phyloP scores from a whole-genome alignment of 106 monocot species.

The Alisma plantagoaquatica region DNA sequence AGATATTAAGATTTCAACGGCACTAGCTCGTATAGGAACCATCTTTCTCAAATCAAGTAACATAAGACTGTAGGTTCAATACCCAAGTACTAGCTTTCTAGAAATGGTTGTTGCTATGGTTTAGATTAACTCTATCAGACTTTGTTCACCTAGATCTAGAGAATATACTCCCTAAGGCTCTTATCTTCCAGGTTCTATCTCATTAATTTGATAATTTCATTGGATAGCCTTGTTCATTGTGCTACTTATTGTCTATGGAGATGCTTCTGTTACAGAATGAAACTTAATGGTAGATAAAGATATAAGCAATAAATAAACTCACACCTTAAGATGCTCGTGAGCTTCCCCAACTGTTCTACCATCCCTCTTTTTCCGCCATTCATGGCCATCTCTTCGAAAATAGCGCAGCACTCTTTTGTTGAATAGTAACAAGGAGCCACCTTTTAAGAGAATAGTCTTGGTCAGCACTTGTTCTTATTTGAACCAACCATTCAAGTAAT shows the following conservation, averaged over 20 bases:
- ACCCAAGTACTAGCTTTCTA: not conserved
- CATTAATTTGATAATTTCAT: too few relatives aligned
- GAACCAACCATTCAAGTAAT: not conserved
- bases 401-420: constrained; percentile 55
- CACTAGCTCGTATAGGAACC: not conserved
- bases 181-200: too few relatives aligned
- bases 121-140: too few relatives aligned
- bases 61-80: not conserved
- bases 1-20: not conserved
- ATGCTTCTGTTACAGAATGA: not conserved
- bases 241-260: not conserved
- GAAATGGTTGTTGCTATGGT: not conserved
- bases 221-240: constrained; percentile 3
- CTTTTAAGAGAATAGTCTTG: constrained; percentile 21
- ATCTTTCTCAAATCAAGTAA: not conserved
- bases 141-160: too few relatives aligned
- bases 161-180: too few relatives aligned
- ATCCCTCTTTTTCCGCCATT: constrained; percentile 56
- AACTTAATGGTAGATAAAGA: not conserved
- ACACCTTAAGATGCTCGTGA: constrained; percentile 63
- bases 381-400: constrained; percentile 66
- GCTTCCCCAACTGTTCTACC: constrained; percentile 53
- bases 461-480: not conserved
- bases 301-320: not conserved
- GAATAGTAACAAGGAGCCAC: constrained; percentile 79